Evolutionary conservation across 73 alveolate genomes (phyloP).

Genomic region (Loxodes magnus): DNA sequence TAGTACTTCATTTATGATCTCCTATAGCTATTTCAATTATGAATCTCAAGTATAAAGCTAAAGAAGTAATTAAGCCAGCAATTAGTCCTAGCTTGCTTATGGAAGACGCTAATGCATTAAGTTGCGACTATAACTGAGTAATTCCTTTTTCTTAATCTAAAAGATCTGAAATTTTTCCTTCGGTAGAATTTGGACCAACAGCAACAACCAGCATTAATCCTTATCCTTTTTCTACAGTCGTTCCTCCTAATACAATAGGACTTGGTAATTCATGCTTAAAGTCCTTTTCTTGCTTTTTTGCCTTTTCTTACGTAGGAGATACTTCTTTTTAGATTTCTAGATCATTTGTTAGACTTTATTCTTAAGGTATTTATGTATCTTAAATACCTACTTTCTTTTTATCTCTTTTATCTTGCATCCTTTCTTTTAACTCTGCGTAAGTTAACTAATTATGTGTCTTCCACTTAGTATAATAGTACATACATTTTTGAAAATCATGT

Average conservation of each 20-base stretch:
- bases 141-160: conserved; percentile 1
- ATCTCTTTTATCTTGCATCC: too few relatives aligned
- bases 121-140: conserved; percentile 1
- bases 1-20: conserved; percentile 29
- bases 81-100: background rate
- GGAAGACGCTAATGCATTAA: background rate
- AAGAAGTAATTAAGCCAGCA: background rate
- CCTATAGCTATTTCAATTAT: conserved; percentile 22
- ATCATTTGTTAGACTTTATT: too few relatives aligned
- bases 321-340: too few relatives aligned
- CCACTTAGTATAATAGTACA: too few relatives aligned
- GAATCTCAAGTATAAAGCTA: background rate
- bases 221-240: conserved; percentile 30
- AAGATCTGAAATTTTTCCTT: background rate
- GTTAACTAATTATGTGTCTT: too few relatives aligned
- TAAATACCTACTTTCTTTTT: too few relatives aligned
- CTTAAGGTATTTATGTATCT: too few relatives aligned
- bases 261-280: conserved; percentile 10
- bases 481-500: conserved; percentile 43
- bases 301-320: background rate
- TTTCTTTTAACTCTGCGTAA: too few relatives aligned
- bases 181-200: conserved; percentile 14
- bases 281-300: conserved; percentile 1
- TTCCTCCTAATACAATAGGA: conserved; percentile 27
- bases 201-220: conserved; percentile 37